These are phyloP conservation scores for Passiflora organensis DNA, from an alignment of 345 rosid species.

Conservation along the genomic window DNA sequence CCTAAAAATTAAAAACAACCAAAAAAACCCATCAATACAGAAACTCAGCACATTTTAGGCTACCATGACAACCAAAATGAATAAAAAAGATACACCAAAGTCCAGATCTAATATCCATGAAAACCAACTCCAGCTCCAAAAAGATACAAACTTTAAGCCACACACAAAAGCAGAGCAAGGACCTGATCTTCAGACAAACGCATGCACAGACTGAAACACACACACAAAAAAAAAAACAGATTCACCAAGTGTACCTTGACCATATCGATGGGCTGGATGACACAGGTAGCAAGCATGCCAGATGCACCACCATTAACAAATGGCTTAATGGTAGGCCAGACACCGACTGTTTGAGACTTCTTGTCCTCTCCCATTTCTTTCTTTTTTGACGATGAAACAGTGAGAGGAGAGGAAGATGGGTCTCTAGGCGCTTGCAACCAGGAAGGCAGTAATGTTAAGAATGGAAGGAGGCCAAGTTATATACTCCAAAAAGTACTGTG, in stretches of 20 bases:
- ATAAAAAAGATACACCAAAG: conserved; percentile 7
- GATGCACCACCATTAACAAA: conserved; percentile 94
- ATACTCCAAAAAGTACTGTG: too few relatives aligned
- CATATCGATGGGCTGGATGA: conserved; percentile 97
- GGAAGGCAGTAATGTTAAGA: too few relatives aligned
- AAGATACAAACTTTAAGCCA: conserved; percentile 5
- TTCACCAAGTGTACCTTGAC: conserved; percentile 51
- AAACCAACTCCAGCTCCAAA: conserved; percentile 4
- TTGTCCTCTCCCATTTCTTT: conserved; percentile 47
- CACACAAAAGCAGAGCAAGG: not conserved
- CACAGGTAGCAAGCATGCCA: conserved; percentile 99
- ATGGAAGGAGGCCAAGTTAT: too few relatives aligned
- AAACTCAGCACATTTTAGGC: not conserved
- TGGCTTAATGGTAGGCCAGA: conserved; percentile 84
- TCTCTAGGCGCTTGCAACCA: too few relatives aligned
- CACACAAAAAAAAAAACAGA: not conserved
- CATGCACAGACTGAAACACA: not conserved
- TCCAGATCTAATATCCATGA: conserved; percentile 37
- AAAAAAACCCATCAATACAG: conserved; percentile 12
- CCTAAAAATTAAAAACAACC: conserved; percentile 43
- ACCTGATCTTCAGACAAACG: conserved; percentile 2
- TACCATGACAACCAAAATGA: not conserved
- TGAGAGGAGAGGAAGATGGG: not conserved
- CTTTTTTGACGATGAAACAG: not conserved
- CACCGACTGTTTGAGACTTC: conserved; percentile 51